phyloP scores from a whole-genome alignment of 2,329 filamentous ascomycete genomes.

The Aureobasidium mangrovei region DNA sequence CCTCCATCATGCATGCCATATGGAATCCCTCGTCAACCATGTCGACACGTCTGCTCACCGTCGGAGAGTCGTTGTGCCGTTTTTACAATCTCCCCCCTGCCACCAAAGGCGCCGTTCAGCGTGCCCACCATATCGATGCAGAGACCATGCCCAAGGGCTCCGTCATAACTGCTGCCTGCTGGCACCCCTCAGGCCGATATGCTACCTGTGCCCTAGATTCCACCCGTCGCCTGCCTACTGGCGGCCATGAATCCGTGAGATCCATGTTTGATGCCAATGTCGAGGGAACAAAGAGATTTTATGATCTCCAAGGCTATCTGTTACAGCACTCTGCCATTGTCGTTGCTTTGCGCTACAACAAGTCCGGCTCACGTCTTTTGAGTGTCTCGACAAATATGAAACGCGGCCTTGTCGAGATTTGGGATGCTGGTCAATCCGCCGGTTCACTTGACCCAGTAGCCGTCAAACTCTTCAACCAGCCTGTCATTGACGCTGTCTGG shows the following conservation, averaged over 20 bases:
- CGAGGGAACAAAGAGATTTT: conserved; percentile 9
- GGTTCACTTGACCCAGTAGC: conserved; percentile 27
- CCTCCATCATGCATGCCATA: conserved; percentile 21
- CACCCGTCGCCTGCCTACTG: conserved; percentile 16
- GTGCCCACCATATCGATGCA: conserved; percentile 20
- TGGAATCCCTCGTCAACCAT: conserved; percentile 24
- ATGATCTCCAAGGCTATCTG: conserved; percentile 16
- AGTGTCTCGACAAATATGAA: conserved; percentile 23
- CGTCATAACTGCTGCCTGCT: conserved; percentile 26
- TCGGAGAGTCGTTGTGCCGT: conserved; percentile 27
- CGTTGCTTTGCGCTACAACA: conserved; percentile 24
- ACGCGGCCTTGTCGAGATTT: conserved; percentile 26
- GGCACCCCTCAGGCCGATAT: conserved; percentile 27
- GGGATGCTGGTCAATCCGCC: conserved; percentile 15
- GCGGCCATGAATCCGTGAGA: conserved; percentile 16
- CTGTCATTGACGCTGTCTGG: conserved; percentile 38
- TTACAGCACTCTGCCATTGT: conserved; percentile 24
- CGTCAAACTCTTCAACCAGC: conserved; percentile 34
- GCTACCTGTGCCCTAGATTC: conserved; percentile 24
- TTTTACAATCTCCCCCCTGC: conserved; percentile 25
- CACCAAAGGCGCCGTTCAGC: neutral
- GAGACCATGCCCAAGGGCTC: conserved; percentile 21
- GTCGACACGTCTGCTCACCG: conserved; percentile 23
- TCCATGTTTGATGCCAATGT: conserved; percentile 20
- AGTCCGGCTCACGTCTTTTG: conserved; percentile 24